A percentile compares a stretch with the other conserved stretches of the same genome.
Conservation (phyloP, 805 yeast genomes). For the Cyberlindnera saturnus region DNA sequence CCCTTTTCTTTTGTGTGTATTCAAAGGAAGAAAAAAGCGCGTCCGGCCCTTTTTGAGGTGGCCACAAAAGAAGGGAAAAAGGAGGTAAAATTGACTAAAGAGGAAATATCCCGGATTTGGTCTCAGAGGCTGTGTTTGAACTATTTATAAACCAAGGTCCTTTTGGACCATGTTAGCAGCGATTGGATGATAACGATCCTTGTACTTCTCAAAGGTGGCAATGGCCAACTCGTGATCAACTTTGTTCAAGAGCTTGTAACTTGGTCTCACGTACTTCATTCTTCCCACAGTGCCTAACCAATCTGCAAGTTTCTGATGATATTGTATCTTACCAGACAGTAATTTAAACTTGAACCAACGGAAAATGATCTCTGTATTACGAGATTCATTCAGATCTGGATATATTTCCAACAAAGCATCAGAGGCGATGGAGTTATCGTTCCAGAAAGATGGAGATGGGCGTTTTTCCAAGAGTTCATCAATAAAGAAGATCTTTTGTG, state of each 20-base stretch:
- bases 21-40: conserved; percentile 1
- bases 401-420: conserved; percentile 33
- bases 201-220: conserved; percentile 53
- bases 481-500: conserved; percentile 74
- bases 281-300: conserved; percentile 92
- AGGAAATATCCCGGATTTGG: background rate
- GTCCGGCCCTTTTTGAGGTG: background rate
- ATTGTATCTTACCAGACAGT: conserved; percentile 39
- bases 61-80: too few species aligned
- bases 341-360: conserved; percentile 71
- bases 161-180: conserved; percentile 78
- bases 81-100: background rate
- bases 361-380: conserved; percentile 76
- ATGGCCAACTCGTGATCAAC: conserved; percentile 66
- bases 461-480: conserved; percentile 53
- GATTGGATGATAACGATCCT: conserved; percentile 73
- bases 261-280: conserved; percentile 92
- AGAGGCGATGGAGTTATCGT: conserved; percentile 27
- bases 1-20: background rate
- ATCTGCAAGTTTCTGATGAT: conserved; percentile 53
- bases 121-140: too few species aligned
- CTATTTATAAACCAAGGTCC: conserved; percentile 48
- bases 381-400: conserved; percentile 36
- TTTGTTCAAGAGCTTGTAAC: conserved; percentile 56
- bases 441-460: conserved; percentile 36